These are phyloP conservation scores for Pleurotus platypus DNA, from an alignment of 768 basidiomycete genomes.

Conservation along the genomic window DNA sequence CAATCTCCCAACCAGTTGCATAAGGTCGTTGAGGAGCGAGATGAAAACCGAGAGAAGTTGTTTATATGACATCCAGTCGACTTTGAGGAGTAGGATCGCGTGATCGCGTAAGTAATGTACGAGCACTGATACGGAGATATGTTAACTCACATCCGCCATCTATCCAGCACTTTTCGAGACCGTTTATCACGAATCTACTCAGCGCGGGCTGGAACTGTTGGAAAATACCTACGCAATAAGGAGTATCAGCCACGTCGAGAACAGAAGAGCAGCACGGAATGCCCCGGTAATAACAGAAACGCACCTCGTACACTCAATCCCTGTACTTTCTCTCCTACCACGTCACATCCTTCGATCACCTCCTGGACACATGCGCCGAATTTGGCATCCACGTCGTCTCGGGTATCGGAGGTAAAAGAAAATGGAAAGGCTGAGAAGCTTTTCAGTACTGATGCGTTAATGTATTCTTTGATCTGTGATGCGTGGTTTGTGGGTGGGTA, in stretches of 20 bases:
- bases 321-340: slow-evolving; percentile 53
- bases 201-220: slow-evolving; percentile 37
- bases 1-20: slow-evolving; percentile 24
- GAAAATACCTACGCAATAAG: slow-evolving; percentile 26
- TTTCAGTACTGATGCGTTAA: slow-evolving; percentile 36
- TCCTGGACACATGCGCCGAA: slow-evolving; percentile 37
- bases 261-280: no score
- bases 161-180: slow-evolving; percentile 38
- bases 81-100: slow-evolving; percentile 25
- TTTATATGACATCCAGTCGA: slow-evolving; percentile 54
- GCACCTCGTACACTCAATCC: slow-evolving; percentile 44
- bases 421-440: slow-evolving; percentile 45
- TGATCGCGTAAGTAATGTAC: neutral
- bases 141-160: slow-evolving; percentile 44
- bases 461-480: slow-evolving; percentile 45
- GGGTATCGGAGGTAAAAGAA: slow-evolving; percentile 44
- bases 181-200: slow-evolving; percentile 38
- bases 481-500: no score
- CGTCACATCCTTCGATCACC: slow-evolving; percentile 41
- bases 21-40: slow-evolving; percentile 35
- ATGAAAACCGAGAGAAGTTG: slow-evolving; percentile 39
- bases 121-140: neutral
- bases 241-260: no score
- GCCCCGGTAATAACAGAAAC: neutral
- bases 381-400: slow-evolving; percentile 52